Percentiles rank a stretch among this genome's conserved stretches.
Evolutionary conservation across 2,329 filamentous ascomycete genomes (phyloP).

Genomic region (Daldinia sp.): DNA sequence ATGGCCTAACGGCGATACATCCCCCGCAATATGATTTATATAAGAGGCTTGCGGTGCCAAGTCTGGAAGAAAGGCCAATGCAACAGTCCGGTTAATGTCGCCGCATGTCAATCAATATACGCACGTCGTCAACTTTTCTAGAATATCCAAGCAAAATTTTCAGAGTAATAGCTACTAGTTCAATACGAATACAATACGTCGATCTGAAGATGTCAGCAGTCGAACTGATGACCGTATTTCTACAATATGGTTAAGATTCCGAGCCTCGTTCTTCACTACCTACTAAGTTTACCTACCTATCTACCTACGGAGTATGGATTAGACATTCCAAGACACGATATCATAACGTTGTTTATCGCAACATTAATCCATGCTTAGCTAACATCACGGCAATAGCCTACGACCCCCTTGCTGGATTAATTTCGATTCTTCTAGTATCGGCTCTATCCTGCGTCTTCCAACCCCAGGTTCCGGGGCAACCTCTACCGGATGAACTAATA

Average conservation of each 20-base stretch:
- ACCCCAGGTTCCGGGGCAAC: constrained; percentile 14
- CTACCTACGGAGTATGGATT: constrained; percentile 3
- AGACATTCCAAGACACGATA: constrained; percentile 1
- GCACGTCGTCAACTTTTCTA: constrained; percentile 15
- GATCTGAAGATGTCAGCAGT: constrained; percentile 34
- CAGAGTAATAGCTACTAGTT: constrained; percentile 5
- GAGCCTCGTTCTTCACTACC: constrained; percentile 1
- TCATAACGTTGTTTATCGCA: constrained; percentile 25
- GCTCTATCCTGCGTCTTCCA: constrained; percentile 16
- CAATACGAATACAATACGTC: constrained; percentile 24
- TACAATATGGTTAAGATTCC: constrained; percentile 24
- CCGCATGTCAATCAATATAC: constrained; percentile 20
- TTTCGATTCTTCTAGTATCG: constrained; percentile 12
- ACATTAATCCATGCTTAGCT: constrained; percentile 25
- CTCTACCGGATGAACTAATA: constrained; percentile 33
- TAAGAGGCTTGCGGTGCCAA: constrained; percentile 29
- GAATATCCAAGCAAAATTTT: constrained; percentile 23
- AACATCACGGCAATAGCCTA: constrained; percentile 30
- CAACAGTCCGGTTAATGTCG: constrained; percentile 39
- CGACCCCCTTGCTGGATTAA: constrained; percentile 26
- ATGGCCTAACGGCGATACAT: constrained; percentile 22
- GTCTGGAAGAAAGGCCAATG: constrained; percentile 33
- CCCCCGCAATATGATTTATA: constrained; percentile 28
- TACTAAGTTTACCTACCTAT: background rate
- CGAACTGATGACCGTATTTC: constrained; percentile 13